Evolutionary conservation across 306 rosid genomes (phyloP).

Genomic region (Delonix regia): DNA sequence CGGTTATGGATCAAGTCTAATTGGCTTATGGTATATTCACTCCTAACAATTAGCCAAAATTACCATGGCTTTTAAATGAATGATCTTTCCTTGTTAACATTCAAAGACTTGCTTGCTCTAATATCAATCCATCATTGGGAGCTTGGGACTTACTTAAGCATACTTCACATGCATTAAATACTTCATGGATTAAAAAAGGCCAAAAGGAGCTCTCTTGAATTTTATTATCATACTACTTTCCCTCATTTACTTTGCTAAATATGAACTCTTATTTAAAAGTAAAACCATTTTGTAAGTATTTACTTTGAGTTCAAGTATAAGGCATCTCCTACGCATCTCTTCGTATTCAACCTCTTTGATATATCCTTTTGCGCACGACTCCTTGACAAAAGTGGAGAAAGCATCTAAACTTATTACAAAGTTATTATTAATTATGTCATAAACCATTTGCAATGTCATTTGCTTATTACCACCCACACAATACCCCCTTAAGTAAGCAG

Average conservation of each 20-base stretch:
- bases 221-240: background rate
- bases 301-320: constrained; percentile 24
- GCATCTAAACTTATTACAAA: constrained; percentile 44
- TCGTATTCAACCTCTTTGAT: constrained; percentile 43
- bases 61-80: background rate
- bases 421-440: constrained; percentile 39
- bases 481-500: constrained; percentile 46
- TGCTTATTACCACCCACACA: constrained; percentile 45
- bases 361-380: constrained; percentile 37
- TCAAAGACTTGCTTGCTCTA: background rate
- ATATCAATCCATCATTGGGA: background rate
- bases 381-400: constrained; percentile 40
- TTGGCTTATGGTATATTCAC: too few species aligned
- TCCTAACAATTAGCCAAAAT: background rate
- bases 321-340: constrained; percentile 42
- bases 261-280: background rate
- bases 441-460: constrained; percentile 43
- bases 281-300: constrained; percentile 38
- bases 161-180: background rate
- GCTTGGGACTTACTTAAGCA: background rate
- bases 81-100: background rate
- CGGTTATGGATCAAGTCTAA: too few species aligned
- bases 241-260: background rate
- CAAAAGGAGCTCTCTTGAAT: background rate
- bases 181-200: background rate